Evolutionary conservation across 805 yeast genomes (phyloP).

Genomic region (Pichia thaimueangensis): DNA sequence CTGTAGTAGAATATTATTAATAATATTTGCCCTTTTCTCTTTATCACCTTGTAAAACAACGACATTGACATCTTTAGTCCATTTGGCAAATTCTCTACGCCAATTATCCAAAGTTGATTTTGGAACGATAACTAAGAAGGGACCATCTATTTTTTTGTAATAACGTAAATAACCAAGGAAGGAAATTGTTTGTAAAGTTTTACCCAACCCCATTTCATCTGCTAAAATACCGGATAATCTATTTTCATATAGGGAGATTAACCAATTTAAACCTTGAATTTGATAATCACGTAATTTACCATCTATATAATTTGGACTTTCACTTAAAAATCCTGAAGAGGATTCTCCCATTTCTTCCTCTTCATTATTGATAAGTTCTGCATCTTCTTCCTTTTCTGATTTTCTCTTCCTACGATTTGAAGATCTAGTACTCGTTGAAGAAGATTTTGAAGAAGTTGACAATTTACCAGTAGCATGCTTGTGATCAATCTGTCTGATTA

Average conservation of each 20-base stretch:
- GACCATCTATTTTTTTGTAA: slow-evolving; percentile 74
- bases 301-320: slow-evolving; percentile 70
- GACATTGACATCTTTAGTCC: slow-evolving; percentile 93
- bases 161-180: slow-evolving; percentile 85
- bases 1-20: slow-evolving; percentile 52
- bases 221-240: slow-evolving; percentile 89
- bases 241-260: slow-evolving; percentile 81
- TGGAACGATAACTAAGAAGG: slow-evolving; percentile 87
- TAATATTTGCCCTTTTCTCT: slow-evolving; percentile 60
- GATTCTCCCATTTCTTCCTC: slow-evolving; percentile 60
- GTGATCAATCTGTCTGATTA: slow-evolving; percentile 51
- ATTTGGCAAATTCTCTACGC: slow-evolving; percentile 87
- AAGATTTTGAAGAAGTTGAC: slow-evolving; percentile 15
- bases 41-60: slow-evolving; percentile 86
- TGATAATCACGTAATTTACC: slow-evolving; percentile 89
- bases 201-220: slow-evolving; percentile 98
- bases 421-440: background rate
- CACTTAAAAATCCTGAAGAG: slow-evolving; percentile 69
- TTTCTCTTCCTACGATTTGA: slow-evolving; percentile 56
- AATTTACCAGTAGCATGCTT: slow-evolving; percentile 35
- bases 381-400: slow-evolving; percentile 94
- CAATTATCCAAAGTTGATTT: slow-evolving; percentile 94
- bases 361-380: slow-evolving; percentile 80
- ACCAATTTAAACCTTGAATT: slow-evolving; percentile 93
- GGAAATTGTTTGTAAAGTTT: slow-evolving; percentile 90